Percentiles rank a stretch among this genome's conserved stretches.
These are phyloP conservation scores for Fomitopsis palustris DNA, from an alignment of 1,284 basidiomycete genomes.

Conservation along the genomic window DNA sequence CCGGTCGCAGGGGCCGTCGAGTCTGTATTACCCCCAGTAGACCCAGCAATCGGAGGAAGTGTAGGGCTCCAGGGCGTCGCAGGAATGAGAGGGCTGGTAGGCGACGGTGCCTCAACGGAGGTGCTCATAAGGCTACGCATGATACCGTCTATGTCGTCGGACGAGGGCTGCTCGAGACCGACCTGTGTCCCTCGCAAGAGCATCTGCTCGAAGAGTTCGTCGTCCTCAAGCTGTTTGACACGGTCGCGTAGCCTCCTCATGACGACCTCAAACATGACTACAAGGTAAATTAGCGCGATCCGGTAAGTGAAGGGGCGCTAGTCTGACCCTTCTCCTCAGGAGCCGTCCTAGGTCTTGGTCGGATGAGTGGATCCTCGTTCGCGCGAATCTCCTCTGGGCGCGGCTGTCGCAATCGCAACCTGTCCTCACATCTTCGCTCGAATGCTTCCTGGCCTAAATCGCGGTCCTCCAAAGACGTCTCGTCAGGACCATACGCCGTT, in stretches of 20 bases:
- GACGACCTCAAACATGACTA: slow-evolving; percentile 43
- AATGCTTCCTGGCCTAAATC: slow-evolving; percentile 51
- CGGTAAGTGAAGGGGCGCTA: neutral
- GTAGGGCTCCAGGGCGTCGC: slow-evolving; percentile 3
- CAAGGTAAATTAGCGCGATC: neutral
- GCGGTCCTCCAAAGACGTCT: slow-evolving; percentile 52
- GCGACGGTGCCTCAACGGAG: slow-evolving; percentile 1
- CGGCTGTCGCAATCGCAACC: slow-evolving; percentile 39
- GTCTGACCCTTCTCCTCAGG: slow-evolving; percentile 43
- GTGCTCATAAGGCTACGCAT: slow-evolving; percentile 56
- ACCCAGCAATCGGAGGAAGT: neutral
- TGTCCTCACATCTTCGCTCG: slow-evolving; percentile 47
- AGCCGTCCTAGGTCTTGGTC: slow-evolving; percentile 16
- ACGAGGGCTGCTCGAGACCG: slow-evolving; percentile 46
- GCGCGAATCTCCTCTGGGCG: slow-evolving; percentile 43
- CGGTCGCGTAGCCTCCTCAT: slow-evolving; percentile 47
- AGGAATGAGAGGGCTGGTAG: neutral
- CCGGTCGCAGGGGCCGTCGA: slow-evolving; percentile 5
- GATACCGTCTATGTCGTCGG: slow-evolving; percentile 56
- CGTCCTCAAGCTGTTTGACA: slow-evolving; percentile 57
- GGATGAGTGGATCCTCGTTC: slow-evolving; percentile 28
- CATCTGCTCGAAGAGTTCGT: slow-evolving; percentile 61
- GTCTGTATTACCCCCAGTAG: slow-evolving; percentile 1
- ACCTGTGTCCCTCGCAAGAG: slow-evolving; percentile 53
- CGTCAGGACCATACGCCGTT: slow-evolving; percentile 59